Evolutionary conservation across 148 eudicot species (phyloP).

Genomic region (Oxyria digyna): DNA sequence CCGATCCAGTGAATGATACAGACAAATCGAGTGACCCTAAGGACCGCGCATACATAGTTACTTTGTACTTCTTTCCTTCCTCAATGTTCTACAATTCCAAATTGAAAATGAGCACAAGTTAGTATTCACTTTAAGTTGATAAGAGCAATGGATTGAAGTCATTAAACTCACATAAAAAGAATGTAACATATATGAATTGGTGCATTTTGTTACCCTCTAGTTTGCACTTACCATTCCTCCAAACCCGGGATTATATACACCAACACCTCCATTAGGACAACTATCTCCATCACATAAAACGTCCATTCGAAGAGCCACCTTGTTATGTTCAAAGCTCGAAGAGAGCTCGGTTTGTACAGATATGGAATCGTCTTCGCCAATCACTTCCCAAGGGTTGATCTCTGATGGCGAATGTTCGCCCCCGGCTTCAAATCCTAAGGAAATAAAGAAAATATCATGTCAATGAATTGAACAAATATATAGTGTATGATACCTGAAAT

Average conservation of each 20-base stretch:
- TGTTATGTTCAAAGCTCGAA: conserved; percentile 20
- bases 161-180: too few relatives aligned
- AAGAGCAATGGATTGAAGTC: not conserved
- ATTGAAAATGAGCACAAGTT: not conserved
- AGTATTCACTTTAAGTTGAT: not conserved
- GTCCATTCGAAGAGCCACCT: conserved; percentile 32
- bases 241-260: conserved; percentile 32
- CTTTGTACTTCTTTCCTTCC: conserved; percentile 20
- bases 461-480: too few relatives aligned
- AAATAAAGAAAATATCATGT: not conserved
- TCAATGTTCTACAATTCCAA: conserved; percentile 19
- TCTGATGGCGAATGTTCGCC: conserved; percentile 21
- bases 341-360: conserved; percentile 22
- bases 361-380: conserved; percentile 19
- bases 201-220: not conserved
- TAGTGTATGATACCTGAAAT: too few relatives aligned
- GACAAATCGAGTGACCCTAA: conserved; percentile 10
- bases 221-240: conserved; percentile 31
- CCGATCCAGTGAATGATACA: conserved; percentile 19
- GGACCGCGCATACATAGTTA: conserved; percentile 16
- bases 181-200: not conserved
- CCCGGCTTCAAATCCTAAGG: conserved; percentile 31
- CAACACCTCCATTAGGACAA: conserved; percentile 38
- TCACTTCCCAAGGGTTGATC: conserved; percentile 30
- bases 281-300: conserved; percentile 16